Evolutionary conservation across 371 early-diverging fungal genomes (phyloP).

Genomic region (Lichtheimia hyalospora): DNA sequence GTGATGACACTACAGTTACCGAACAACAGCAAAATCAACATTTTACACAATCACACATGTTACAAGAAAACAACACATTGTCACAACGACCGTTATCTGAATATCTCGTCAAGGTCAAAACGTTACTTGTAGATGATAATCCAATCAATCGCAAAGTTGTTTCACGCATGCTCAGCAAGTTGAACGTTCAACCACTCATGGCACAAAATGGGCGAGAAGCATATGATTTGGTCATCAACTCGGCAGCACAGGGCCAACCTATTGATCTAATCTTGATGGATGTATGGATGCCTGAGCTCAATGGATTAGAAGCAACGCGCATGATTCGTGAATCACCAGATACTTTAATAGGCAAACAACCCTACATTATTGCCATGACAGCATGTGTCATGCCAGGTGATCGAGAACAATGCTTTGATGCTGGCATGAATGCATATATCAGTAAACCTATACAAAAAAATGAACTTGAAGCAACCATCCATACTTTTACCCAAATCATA

Average conservation of each 20-base stretch:
- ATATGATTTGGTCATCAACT: constrained; percentile 27
- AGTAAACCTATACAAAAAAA: constrained; percentile 50
- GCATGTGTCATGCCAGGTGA: constrained; percentile 60
- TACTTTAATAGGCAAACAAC: constrained; percentile 14
- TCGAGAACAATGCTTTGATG: constrained; percentile 47
- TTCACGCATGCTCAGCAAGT: constrained; percentile 37
- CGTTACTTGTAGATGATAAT: constrained; percentile 56
- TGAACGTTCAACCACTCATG: constrained; percentile 12
- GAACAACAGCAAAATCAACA: not conserved
- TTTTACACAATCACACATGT: not conserved
- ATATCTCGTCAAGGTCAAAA: constrained; percentile 7
- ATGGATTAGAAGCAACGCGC: constrained; percentile 46
- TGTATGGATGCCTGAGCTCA: constrained; percentile 61
- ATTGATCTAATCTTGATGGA: constrained; percentile 55
- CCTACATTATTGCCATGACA: constrained; percentile 57
- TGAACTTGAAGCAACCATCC: constrained; percentile 38
- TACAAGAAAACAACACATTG: no score
- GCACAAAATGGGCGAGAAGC: constrained; percentile 52
- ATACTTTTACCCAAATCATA: constrained; percentile 19
- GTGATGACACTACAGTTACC: not conserved
- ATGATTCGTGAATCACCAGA: constrained; percentile 33
- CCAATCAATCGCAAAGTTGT: constrained; percentile 53
- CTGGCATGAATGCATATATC: constrained; percentile 41
- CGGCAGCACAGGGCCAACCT: constrained; percentile 8
- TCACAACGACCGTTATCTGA: not conserved